Base-by-base conservation (phyloP, 1,284 basidiomycete genomes). In the Meripilus lineatus region DNA sequence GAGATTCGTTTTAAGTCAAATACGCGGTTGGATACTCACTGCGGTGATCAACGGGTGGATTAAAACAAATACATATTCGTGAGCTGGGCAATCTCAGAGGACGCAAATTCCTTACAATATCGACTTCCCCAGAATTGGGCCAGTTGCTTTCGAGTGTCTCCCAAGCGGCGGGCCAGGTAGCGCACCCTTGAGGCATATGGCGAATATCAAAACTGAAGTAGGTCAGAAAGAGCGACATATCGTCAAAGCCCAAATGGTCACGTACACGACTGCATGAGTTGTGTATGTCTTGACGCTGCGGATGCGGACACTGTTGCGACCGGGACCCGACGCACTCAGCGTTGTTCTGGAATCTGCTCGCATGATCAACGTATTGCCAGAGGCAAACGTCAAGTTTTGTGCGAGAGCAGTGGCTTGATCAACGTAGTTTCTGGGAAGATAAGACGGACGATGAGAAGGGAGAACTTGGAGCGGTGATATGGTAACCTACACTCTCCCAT, bases 151-250 rank as follows among this genome's bases (percentile, higher is more conserved):
- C 47, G 54, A 62, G 50, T 48, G 75, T 68, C 73, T 72, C 74
- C 61, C 63, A 71, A 10, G 48, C 51, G 23, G 62, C 69, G 24
- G 80, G 79, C 79, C 79, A 81, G 2, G 74, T 59, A 14, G 75
- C 77, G 50, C 81, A 83, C 30, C 79, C 81, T 58, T 78, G 66
- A 3, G 81, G 69, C 67, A 71, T 72, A 46, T 72, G 69, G 14
- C 66, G 64, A 40, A 77, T 63, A 51, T 75, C 69, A 50, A 76
- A 77, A 39, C 75, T 77, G 54, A 17, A 23, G 21, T 15, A 41
- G n/a, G 1, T 28, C 24, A 13, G 34, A 32, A 28, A 26, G 5
- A 24, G 28, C 3, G 28, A 47, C 22, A 32, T 26, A 46, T 40
- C 25, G 34, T 17, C 30, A 13, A 7, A 28, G 22, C 17, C 20